These are phyloP conservation scores for Silene uniflora DNA, from an alignment of 148 eudicot species.

Conservation along the genomic window DNA sequence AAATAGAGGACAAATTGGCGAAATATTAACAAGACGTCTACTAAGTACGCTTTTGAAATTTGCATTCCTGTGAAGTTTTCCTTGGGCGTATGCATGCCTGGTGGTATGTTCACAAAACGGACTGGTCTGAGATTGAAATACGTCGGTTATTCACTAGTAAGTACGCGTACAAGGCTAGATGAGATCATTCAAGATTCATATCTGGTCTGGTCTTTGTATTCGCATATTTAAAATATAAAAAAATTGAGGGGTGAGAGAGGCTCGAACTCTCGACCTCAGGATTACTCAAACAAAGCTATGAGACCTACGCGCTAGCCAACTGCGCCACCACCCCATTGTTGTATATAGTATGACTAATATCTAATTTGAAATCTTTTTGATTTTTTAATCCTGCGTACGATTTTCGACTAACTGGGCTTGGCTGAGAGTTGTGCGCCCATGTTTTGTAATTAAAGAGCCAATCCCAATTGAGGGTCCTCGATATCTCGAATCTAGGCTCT, in stretches of 20 bases:
- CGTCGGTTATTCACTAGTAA: background rate
- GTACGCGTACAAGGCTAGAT: background rate
- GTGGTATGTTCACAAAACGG: background rate
- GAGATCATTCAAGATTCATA: background rate
- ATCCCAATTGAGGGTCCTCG: background rate
- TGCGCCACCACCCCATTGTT: conserved; percentile 33
- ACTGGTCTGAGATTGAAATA: background rate
- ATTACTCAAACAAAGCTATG: conserved; percentile 29
- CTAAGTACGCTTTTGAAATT: background rate
- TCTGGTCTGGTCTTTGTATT: no score
- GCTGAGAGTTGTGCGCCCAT: background rate
- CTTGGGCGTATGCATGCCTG: background rate
- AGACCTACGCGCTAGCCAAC: conserved; percentile 39
- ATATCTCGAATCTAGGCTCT: no score
- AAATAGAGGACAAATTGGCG: conserved; percentile 17
- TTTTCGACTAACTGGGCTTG: background rate
- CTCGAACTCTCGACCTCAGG: conserved; percentile 39
- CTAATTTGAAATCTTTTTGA: no score
- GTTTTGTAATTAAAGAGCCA: background rate
- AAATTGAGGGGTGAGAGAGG: conserved; percentile 31
- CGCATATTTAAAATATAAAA: no score
- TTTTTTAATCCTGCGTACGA: no score
- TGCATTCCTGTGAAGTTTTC: background rate
- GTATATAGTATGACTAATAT: background rate
- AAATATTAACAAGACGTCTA: background rate